Base-by-base conservation (phyloP, 164 flowering plant genomes). In the Dillenia suffruticosa region DNA sequence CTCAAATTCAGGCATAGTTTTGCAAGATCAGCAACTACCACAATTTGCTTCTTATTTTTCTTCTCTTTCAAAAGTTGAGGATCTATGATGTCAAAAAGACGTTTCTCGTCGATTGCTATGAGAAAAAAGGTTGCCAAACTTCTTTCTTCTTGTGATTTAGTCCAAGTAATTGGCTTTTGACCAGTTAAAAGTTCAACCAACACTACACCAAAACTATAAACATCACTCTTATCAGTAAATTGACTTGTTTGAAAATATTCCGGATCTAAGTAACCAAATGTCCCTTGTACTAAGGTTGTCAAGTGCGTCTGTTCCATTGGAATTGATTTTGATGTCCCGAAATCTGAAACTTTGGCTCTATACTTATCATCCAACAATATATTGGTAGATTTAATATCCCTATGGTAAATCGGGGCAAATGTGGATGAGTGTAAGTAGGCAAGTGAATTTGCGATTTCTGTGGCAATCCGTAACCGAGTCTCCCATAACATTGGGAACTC, bases 231-330 rank as follows among this genome's bases (percentile, higher is more conserved):
- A 10, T 58, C 50, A 0, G 61, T 22, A 10, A 58, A 9, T 44
- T 45, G 44, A 19, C 54, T 53, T 12, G 50, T 15, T 13, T 51
- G 14, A 17, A 48, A 19, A 46, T 59, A 59, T 22, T 59, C 53
- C 12, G 63, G 54, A 49, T n/a, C 63, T 9, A 59, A 11, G 15
- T 13, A 59, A 0, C 64, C 56, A 10, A 47, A 9, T 14, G 49
- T 44, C 32, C 57, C 64, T 53, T 12, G 14, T 26, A 61, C 44
- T 2, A 0, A 4, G 5, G 3, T n/a, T 44, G 51, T 49, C 12
- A 51, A 56, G 54, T 12, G n/a, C n/a, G 57, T 51, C 32, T 51
- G 14, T 10, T 49, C 57, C n/a, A 52, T 9, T 9, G 64, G 64
- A 26, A 49, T 46, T 6, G 10, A 15, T 9, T 49, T 12, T 50